phyloP scores from a whole-genome alignment of 495 filamentous ascomycete genomes.

The Penicillium silybi region DNA sequence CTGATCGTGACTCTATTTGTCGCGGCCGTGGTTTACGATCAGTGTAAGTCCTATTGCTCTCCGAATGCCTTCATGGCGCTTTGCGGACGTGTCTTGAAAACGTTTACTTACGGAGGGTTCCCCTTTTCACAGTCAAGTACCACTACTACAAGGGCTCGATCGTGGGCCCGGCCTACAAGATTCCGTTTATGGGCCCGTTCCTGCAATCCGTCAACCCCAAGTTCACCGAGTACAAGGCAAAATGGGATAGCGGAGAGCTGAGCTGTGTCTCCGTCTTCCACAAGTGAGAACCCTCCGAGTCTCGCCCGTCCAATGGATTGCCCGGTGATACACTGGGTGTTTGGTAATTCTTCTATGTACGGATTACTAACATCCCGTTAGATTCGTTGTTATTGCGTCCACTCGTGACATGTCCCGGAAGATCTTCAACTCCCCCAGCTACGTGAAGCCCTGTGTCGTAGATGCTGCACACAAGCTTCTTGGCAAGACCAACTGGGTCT shows the following conservation, averaged over 20 bases:
- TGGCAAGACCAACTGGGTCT: conserved; percentile 92
- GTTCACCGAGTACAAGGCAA: conserved; percentile 82
- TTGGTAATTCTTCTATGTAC: neutral
- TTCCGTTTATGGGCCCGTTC: conserved; percentile 95
- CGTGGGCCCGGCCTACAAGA: conserved; percentile 75
- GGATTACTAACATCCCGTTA: conserved; percentile 30
- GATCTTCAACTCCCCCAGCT: conserved; percentile 90
- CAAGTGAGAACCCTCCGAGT: conserved; percentile 65
- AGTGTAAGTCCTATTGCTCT: conserved; percentile 54
- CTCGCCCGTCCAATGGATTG: neutral
- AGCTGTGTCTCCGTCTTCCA: conserved; percentile 99
- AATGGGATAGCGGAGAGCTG: conserved; percentile 86
- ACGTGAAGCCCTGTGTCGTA: conserved; percentile 95
- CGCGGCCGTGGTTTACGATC: conserved; percentile 76
- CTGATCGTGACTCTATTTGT: conserved; percentile 62
- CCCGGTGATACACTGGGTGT: too few relatives aligned
- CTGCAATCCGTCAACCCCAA: conserved; percentile 87
- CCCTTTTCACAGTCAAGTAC: conserved; percentile 64
- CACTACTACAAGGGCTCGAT: conserved; percentile 82
- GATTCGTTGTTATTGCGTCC: conserved; percentile 96
- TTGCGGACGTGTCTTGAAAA: conserved; percentile 2
- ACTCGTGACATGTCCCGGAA: conserved; percentile 95
- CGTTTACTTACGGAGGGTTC: neutral
- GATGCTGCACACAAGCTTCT: conserved; percentile 94
- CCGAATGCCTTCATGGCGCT: neutral